Evolutionary conservation across 306 rosid genomes (phyloP), one percentile per base, ranked within the genome.

Genomic region (Carpinus viminea): DNA sequence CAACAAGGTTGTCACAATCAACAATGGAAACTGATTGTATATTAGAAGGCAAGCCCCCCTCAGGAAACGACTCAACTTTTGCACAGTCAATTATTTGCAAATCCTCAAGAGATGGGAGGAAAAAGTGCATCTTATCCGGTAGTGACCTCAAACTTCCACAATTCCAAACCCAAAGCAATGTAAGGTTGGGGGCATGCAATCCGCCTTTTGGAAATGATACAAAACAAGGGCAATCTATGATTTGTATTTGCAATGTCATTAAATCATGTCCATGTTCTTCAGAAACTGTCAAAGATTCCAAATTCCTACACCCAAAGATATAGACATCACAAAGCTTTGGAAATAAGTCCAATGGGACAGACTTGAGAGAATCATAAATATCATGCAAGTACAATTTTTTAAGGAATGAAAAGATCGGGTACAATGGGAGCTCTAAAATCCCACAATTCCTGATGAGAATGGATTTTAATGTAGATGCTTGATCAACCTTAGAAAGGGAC

Each of bases 41-140:
- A 10, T 60, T 60, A 41, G 54, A 13, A n/a, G 82, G 72, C 64
- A 71, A 60, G 20, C 76, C 62, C 20, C 48, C 83, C 8, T 41
- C 10, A 0, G 81, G 66, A 47, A 78, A 72, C 3, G 70, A 77
- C 48, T 83, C 76, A 36, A 83, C 10, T 52, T 77, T 36, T 48
- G 78, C 82, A 76, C 89, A 83, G 1, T 7, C 0, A 10, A 0
- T 0, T 1, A 74, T 1, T 0, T 0, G 0, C 12, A 84, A 26
- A 21, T 0, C 0, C 47, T 34, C 4, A 62, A 66, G 85, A 34
- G 70, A 78, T 15, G 79, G 78, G 17, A 80, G 57, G 2, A 60
- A 61, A 15, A 21, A 72, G 54, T 59, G 24, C 78, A 72, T 80
- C 20, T 5, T 2, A 34, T 48, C 5, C 18, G 76, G 76, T 13